Base-by-base conservation (phyloP, 179 eudicot species). In the Dionaea muscipula region DNA sequence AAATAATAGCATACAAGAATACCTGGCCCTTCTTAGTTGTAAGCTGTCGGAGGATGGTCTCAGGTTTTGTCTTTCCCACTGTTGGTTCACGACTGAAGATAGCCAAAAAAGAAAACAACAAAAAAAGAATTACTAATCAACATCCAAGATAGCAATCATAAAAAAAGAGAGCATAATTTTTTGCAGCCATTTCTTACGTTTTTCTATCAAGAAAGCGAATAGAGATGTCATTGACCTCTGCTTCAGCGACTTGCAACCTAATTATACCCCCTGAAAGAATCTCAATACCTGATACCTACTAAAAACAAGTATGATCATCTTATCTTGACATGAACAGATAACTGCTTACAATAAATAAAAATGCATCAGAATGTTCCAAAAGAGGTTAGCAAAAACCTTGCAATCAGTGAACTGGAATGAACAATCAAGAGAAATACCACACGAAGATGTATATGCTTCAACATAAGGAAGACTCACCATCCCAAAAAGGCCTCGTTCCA, bases 11-110 rank as follows among this genome's bases (percentile, higher is more conserved):
- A 27, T 26, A 3, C 41, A 48, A 38, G 18, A 16, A 44, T 70
- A 93, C 99, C 96, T 93, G 96, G 40, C 99, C 96, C 67, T 85
- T 93, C 72, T 85, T 93, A 31, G 99, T 93, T 31, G 94, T 88
- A 54, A 93, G 94, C 64, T 91, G 98, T 44, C 96, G 75, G 51
- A 91, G 86, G 73, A 91, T 91, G 39, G 96, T 91, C 63, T 88
- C 93, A n/a, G 99, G 95, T 79, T 78, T 84, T 62, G 96, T 93
- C 78, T 93, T 93, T 59, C 99, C 96, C 17, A 75, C 64, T 31
- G 96, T 82, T 39, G 99, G 99, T 76, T 93, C 99, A 47, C 96
- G 93, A 20, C 99, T 93, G 65, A 47, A 64, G 52, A 59, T 18
- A 56, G 56, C 53, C 64, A 52, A 26, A 31, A 31, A 31, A 31